Base-by-base conservation (phyloP, 768 basidiomycete genomes). In the Pleurotus eryngii region DNA sequence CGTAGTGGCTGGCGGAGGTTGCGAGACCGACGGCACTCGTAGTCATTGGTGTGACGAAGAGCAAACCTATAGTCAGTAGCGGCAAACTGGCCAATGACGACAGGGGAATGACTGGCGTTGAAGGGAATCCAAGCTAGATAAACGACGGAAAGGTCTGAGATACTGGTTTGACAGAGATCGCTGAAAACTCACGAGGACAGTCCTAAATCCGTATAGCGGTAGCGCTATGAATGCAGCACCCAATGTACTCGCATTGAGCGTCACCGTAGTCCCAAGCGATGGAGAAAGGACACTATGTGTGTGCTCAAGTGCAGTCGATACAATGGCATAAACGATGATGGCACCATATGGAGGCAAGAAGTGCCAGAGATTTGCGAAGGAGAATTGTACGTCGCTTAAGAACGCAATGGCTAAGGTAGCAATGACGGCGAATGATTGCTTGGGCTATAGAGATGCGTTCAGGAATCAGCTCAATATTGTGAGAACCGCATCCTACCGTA, bases 341-440 rank as follows among this genome's bases (percentile, higher is more conserved):
- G 87, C 89, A 5, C 79, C 79, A 71, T 92, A 91, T 14, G 86
- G 87, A 2, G 85, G 86, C 24, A 84, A 59, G 48, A 76, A 73
- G 39, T 73, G 68, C 71, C 74, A 77, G 37, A 78, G 63, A 55
- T 72, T 76, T 27, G 65, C 61, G n/a, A 69, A 63, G 48, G 66
- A 77, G 58, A 72, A 75, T 65, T 70, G 66, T 17, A 80, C 73
- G 66, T 91, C 89, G 15, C 81, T 80, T 15, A 81, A 67, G 58
- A 89, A 73, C 17, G 86, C 84, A 30, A 89, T 63, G 1, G 72
- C 9, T 39, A 90, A 68, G 5, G 87, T 81, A 5, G 73, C 61
- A 1, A 69, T 66, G 30, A 87, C 71, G 14, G 79, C 68, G 8
- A 80, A 53, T 6, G 79, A 72, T 64, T 81, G 83, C 30, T 80